phyloP scores from a whole-genome alignment of 2,329 filamentous ascomycete species.

The Pleomassaria siparia region DNA sequence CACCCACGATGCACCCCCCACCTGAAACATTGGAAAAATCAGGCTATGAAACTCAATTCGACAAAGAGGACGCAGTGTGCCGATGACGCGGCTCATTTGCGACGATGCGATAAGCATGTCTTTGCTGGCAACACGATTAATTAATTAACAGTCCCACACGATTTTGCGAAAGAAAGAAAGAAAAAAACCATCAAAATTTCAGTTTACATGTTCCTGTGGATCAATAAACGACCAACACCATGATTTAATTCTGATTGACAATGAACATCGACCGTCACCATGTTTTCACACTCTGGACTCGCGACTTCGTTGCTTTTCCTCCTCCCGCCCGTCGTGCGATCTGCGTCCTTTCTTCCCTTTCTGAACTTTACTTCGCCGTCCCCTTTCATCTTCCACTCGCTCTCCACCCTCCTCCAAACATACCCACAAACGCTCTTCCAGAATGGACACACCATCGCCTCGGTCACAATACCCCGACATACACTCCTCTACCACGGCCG shows the following conservation, averaged over 20 bases:
- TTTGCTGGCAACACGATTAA: background rate
- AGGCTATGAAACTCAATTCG: background rate
- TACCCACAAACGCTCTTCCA: conserved; percentile 56
- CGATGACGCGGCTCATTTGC: background rate
- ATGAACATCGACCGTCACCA: background rate
- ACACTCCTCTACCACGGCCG: conserved; percentile 55
- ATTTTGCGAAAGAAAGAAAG: background rate
- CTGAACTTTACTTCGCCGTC: conserved; percentile 53
- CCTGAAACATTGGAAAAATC: too few relatives aligned
- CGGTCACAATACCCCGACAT: conserved; percentile 50
- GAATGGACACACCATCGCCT: conserved; percentile 52
- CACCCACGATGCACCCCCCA: too few relatives aligned
- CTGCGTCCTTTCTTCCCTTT: conserved; percentile 8
- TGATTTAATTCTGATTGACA: too few relatives aligned
- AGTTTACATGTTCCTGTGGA: background rate
- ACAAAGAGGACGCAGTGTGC: background rate
- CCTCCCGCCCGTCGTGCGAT: background rate
- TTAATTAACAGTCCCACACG: background rate
- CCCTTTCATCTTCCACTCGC: conserved; percentile 53
- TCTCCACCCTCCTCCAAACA: conserved; percentile 51
- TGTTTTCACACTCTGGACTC: background rate
- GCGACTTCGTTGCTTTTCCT: background rate
- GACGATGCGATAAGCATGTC: background rate
- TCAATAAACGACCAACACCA: too few relatives aligned
- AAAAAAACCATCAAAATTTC: background rate